These are phyloP conservation scores for Suillus subaureus DNA, from an alignment of 768 basidiomycete species.

Conservation along the genomic window DNA sequence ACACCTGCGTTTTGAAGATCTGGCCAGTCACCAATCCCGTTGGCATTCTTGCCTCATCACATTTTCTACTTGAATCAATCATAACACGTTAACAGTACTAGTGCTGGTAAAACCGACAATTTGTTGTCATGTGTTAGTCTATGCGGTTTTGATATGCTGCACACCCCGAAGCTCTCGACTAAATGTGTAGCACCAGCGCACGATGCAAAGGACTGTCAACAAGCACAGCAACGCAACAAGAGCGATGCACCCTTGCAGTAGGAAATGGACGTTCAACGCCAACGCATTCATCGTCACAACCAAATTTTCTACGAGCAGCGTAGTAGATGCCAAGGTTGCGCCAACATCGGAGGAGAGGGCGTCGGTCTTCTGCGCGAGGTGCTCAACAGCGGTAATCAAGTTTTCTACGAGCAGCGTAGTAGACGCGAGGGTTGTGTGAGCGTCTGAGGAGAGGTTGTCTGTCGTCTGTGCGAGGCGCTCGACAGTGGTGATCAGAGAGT, in stretches of 20 bases:
- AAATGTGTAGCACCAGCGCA: background rate
- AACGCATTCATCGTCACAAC: background rate
- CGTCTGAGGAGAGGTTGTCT: background rate
- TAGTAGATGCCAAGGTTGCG: background rate
- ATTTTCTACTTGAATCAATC: background rate
- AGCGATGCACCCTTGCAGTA: background rate
- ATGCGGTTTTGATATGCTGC: background rate
- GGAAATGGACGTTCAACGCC: background rate
- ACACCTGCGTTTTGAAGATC: background rate
- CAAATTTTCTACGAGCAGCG: background rate
- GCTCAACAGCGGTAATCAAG: background rate
- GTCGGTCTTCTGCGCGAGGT: background rate
- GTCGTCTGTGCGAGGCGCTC: background rate
- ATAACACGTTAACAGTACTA: no score
- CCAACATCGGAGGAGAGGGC: background rate
- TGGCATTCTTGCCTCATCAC: background rate
- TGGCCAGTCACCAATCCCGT: background rate
- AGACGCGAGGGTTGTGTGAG: background rate
- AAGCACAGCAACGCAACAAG: background rate
- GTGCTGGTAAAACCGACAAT: background rate
- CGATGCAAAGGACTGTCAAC: background rate
- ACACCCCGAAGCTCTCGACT: background rate
- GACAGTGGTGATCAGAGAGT: background rate
- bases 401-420: background rate
- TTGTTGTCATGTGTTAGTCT: background rate